phyloP scores from a whole-genome alignment of 2,329 filamentous ascomycete species.

The Penicillium sp. region DNA sequence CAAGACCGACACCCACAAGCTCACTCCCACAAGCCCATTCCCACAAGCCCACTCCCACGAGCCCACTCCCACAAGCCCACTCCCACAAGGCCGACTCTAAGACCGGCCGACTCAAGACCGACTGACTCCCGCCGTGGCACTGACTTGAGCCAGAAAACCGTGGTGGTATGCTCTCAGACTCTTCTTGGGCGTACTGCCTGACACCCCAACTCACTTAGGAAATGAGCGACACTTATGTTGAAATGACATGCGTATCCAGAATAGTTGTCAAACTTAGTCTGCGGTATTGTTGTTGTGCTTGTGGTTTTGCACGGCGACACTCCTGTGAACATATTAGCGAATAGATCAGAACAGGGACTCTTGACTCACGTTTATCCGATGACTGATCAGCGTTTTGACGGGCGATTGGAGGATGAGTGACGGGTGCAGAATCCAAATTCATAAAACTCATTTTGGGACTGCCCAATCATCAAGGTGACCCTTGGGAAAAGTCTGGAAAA shows the following conservation, averaged over 20 bases:
- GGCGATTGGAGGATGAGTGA: background rate
- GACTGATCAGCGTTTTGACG: background rate
- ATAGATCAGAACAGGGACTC: background rate
- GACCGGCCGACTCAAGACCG: too few species aligned
- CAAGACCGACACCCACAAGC: too few species aligned
- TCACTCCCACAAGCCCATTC: background rate
- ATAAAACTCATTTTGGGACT: background rate
- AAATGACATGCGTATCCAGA: background rate
- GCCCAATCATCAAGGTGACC: background rate
- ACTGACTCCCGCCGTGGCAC: background rate
- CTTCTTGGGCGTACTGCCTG: background rate
- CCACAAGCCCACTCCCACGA: background rate
- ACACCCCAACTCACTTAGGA: background rate
- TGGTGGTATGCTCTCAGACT: background rate
- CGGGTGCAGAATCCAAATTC: background rate
- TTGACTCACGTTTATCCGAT: background rate
- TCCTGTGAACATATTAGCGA: background rate
- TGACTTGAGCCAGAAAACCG: background rate
- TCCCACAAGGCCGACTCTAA: too few species aligned
- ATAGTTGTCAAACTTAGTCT: background rate
- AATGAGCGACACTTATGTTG: background rate
- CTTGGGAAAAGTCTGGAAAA: background rate
- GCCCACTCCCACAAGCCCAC: background rate
- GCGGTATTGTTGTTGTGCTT: background rate
- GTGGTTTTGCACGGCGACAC: background rate